These are phyloP conservation scores for Dactylellina drechsleri DNA, from an alignment of 2,329 filamentous ascomycete species.

Conservation along the genomic window DNA sequence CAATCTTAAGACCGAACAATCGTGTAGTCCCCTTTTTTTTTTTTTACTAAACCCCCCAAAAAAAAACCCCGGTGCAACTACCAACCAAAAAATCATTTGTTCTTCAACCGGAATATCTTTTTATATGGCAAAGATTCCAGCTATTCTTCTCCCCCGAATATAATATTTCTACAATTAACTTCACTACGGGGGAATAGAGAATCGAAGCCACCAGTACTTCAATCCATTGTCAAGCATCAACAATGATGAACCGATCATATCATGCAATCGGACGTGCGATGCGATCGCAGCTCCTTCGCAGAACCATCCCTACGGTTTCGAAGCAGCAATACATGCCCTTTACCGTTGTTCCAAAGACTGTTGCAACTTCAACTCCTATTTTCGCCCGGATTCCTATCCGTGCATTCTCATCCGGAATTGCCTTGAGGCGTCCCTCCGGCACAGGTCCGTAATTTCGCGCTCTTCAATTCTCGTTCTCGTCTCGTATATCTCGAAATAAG, in stretches of 20 bases:
- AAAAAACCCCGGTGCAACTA: too few relatives aligned
- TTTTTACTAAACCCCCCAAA: too few relatives aligned
- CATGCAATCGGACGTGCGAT: slow-evolving; percentile 35
- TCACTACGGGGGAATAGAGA: too few relatives aligned
- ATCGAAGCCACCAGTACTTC: too few relatives aligned
- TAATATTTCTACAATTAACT: too few relatives aligned
- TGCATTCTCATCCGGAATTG: slow-evolving; percentile 28
- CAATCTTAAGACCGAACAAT: too few relatives aligned
- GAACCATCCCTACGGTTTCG: background rate
- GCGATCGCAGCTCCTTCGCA: slow-evolving; percentile 24
- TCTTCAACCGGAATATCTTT: too few relatives aligned
- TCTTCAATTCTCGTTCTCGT: background rate
- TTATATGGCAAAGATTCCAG: too few relatives aligned
- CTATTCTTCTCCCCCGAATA: too few relatives aligned
- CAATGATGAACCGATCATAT: slow-evolving; percentile 43
- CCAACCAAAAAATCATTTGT: too few relatives aligned
- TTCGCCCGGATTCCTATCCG: background rate
- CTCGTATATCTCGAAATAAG: slow-evolving; percentile 36
- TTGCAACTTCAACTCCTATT: background rate
- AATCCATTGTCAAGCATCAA: too few relatives aligned
- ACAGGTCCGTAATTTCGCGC: slow-evolving; percentile 13
- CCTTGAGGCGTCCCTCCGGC: slow-evolving; percentile 24
- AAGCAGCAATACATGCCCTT: background rate
- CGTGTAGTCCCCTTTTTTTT: too few relatives aligned
- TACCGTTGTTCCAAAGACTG: background rate